Evolutionary conservation across 306 rosid genomes (phyloP), one percentile per base, ranked within the genome.

Genomic region (Trifolium fragiferum): DNA sequence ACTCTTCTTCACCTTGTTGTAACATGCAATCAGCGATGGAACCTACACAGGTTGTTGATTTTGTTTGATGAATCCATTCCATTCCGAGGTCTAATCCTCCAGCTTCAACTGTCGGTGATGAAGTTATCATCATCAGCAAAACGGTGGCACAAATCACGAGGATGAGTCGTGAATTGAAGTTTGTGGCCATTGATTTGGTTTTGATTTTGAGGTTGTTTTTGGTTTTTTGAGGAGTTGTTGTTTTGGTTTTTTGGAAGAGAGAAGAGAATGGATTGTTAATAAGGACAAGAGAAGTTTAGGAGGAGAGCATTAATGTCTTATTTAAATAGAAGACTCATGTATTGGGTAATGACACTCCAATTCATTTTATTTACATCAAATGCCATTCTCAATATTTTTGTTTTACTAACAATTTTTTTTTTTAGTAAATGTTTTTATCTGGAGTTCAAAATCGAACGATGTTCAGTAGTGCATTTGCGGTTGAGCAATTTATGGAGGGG

Each of bases 11-110:
- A 0, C 55, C 88, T 2, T 58, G 83, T 3, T 67, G n/a, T 27
- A 68, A 70, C 79, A 89, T 70, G 76, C 97, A 92, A 67, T 88
- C 93, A 2, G 83, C 93, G 16, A 89, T 76, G 37, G 96, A 78
- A 18, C 88, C 97, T 50, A 84, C 73, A 76, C 96, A 89, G 60
- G 66, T 23, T 0, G 66, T n/a, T 0, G 85, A 44, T 76, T 76
- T 78, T 47, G 79, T 2, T 60, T 60, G 66, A 65, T 85, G 70
- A 9, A 87, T 27, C 91, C 86, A 78, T 2, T 75, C 82, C 73
- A 85, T 68, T 6, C 82, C 89, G 47, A 86, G 15, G 20, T 65
- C 19, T 74, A 44, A 82, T 20, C 83, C 84, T n/a, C 84, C 82
- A 0, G 85, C 92, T 7, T 71, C 70, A 25, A 78, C 86, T 43